These are phyloP conservation scores for Aspergillus olivimuriae DNA, from an alignment of 495 filamentous ascomycete species.

Conservation along the genomic window DNA sequence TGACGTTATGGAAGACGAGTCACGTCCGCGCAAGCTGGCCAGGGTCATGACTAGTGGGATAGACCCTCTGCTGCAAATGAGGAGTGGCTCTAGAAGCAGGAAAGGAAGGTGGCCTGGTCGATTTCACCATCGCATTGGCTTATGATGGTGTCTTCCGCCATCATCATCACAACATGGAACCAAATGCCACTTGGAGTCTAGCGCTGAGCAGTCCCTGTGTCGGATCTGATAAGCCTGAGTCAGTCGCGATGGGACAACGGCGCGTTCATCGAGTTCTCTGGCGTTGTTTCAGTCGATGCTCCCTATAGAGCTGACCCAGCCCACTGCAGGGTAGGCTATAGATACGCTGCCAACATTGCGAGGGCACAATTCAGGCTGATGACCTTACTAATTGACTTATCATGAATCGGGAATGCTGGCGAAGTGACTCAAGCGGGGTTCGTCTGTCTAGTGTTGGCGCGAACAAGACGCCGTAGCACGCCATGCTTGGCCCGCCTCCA, in stretches of 20 bases:
- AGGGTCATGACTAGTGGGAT: constrained; percentile 5
- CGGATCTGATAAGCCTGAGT: too few species aligned
- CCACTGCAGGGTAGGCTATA: too few species aligned
- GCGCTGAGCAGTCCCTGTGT: not conserved
- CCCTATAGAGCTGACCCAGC: too few species aligned
- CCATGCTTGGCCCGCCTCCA: constrained; percentile 12
- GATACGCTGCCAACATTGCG: too few species aligned
- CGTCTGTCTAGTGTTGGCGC: constrained; percentile 9
- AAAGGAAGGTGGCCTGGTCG: not conserved
- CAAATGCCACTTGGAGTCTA: constrained; percentile 7
- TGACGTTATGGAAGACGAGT: constrained; percentile 18
- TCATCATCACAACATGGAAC: constrained; percentile 13
- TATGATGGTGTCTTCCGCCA: constrained; percentile 14
- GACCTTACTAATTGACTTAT: too few species aligned
- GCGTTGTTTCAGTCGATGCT: too few species aligned
- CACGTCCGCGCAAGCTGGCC: not conserved
- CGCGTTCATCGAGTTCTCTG: too few species aligned
- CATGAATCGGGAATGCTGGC: not conserved
- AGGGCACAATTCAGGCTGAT: too few species aligned
- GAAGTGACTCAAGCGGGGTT: not conserved
- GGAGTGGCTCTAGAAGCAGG: not conserved
- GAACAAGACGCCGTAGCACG: constrained; percentile 12
- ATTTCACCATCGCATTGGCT: constrained; percentile 14
- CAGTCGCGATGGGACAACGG: too few species aligned
- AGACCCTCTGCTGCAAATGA: too few species aligned